Conservation (phyloP, 768 basidiomycete genomes). For the Boletus reticuloceps region DNA sequence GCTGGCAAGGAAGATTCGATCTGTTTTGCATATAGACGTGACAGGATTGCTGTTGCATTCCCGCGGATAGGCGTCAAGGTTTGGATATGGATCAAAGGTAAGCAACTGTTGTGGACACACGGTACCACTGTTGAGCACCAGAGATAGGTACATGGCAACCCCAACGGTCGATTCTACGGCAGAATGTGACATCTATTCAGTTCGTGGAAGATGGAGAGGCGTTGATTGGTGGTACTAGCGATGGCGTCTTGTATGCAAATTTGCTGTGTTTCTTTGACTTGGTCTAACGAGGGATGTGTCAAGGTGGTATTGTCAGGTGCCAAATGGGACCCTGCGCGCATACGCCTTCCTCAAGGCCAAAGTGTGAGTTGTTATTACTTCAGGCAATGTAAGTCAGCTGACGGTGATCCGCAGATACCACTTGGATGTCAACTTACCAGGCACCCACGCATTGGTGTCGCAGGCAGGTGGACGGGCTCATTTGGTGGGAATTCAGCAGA, state of each 20-base stretch:
- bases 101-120: background rate
- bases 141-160: conserved; percentile 57
- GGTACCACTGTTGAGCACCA: conserved; percentile 1
- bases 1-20: conserved; percentile 45
- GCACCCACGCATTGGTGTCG: conserved; percentile 52
- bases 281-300: conserved; percentile 10
- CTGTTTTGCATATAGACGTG: conserved; percentile 54
- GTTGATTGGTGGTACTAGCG: conserved; percentile 65
- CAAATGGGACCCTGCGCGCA: conserved; percentile 62
- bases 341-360: conserved; percentile 56
- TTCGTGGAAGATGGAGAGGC: conserved; percentile 64
- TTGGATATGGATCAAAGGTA: conserved; percentile 63
- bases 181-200: conserved; percentile 60
- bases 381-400: background rate
- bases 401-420: conserved; percentile 41
- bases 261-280: background rate
- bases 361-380: conserved; percentile 43
- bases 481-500: conserved; percentile 49
- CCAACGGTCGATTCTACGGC: conserved; percentile 61
- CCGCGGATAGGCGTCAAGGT: conserved; percentile 59
- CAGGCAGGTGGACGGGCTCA: conserved; percentile 49
- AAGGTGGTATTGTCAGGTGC: conserved; percentile 69
- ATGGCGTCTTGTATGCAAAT: conserved; percentile 59
- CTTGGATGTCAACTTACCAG: conserved; percentile 49
- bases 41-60: conserved; percentile 61